phyloP scores from a whole-genome alignment of 2,329 filamentous ascomycete species.

The Penicillium digitatum region DNA sequence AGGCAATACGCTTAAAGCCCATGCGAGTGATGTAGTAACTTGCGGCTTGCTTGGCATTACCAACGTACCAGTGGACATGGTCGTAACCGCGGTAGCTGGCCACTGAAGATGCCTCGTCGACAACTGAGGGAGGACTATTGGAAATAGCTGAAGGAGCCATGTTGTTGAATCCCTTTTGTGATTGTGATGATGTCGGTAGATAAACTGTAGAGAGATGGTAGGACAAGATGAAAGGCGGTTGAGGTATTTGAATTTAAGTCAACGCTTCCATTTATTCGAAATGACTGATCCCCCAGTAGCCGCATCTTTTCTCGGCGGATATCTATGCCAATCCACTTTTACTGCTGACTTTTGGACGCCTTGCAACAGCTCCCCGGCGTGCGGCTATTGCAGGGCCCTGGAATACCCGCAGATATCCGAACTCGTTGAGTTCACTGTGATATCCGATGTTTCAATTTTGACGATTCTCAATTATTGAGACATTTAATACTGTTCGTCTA shows the following conservation, averaged over 20 bases:
- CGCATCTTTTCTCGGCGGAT: conserved; percentile 4
- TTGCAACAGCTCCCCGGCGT: neutral
- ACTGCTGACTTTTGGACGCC: conserved; percentile 1
- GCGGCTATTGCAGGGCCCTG: conserved; percentile 10
- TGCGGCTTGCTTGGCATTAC: conserved; percentile 93
- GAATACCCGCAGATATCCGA: conserved; percentile 21
- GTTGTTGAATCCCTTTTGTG: conserved; percentile 4
- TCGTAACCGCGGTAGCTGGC: conserved; percentile 71
- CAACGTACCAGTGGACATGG: conserved; percentile 93
- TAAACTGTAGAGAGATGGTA: neutral
- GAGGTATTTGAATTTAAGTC: neutral
- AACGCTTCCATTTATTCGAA: conserved; percentile 5
- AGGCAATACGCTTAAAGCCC: conserved; percentile 78
- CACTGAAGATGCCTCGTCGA: conserved; percentile 22
- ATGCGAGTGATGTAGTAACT: conserved; percentile 83
- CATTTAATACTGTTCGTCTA: neutral
- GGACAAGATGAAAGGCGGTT: neutral
- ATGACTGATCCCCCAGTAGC: conserved; percentile 7
- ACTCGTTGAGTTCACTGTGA: conserved; percentile 5
- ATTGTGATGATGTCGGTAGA: neutral
- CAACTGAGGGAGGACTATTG: conserved; percentile 20
- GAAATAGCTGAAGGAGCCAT: conserved; percentile 36
- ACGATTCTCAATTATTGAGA: neutral
- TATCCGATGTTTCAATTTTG: neutral
- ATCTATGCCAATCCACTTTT: conserved; percentile 1